A percentile compares a stretch with the other conserved stretches of the same genome.
Evolutionary conservation across 2,329 filamentous ascomycete species (phyloP).

Genomic region (Pochonia chlamydosporia): DNA sequence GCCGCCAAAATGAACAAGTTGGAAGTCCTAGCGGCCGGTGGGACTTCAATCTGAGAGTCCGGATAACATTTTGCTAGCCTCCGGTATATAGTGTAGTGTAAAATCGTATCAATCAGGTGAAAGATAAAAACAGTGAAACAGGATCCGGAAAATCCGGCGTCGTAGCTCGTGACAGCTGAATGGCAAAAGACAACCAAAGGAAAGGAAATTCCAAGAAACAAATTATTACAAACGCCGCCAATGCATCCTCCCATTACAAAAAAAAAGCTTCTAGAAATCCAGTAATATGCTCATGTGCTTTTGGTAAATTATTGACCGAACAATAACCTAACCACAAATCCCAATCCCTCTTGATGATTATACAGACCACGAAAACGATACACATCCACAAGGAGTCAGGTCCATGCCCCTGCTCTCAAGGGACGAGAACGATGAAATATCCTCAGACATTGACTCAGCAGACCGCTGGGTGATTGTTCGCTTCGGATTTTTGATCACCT

Average conservation of each 20-base stretch:
- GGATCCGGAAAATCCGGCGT: not conserved
- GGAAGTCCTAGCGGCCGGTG: no score
- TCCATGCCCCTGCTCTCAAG: constrained; percentile 6
- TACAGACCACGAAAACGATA: constrained; percentile 8
- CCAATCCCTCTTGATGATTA: not conserved
- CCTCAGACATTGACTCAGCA: constrained; percentile 6
- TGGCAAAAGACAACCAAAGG: no score
- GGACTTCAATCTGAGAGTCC: no score
- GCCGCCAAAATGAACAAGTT: no score
- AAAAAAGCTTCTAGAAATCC: not conserved
- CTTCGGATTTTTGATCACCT: constrained; percentile 18
- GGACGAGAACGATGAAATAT: constrained; percentile 1
- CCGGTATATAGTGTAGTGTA: no score
- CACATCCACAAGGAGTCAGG: constrained; percentile 6
- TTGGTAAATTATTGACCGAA: not conserved
- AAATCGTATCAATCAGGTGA: no score
- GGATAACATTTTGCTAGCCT: no score
- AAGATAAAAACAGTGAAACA: not conserved
- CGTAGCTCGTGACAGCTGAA: not conserved
- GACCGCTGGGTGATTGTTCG: not conserved
- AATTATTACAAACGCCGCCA: not conserved
- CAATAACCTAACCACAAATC: not conserved
- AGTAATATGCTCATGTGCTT: not conserved
- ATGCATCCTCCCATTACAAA: constrained; percentile 2
- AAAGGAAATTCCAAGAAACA: not conserved